phyloP scores from a whole-genome alignment of 352 stramenopile species.

The Blastocystis sp. region DNA sequence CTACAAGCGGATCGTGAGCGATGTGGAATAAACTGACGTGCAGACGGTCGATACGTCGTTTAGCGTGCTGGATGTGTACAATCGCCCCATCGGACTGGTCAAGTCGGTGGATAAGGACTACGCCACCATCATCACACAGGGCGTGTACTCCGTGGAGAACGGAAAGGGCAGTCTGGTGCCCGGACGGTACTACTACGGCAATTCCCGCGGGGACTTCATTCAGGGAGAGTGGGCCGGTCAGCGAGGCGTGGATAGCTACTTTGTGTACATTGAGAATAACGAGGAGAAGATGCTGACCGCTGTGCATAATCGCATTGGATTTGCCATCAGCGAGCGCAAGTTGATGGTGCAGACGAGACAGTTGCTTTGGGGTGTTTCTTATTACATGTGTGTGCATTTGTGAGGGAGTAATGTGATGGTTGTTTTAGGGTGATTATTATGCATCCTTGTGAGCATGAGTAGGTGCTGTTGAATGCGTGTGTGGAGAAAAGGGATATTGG shows the following conservation, averaged over 20 bases:
- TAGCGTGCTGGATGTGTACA: constrained; percentile 57
- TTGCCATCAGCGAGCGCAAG: constrained; percentile 2
- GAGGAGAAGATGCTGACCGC: constrained; percentile 61
- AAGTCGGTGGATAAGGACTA: not conserved
- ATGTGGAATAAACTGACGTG: not conserved
- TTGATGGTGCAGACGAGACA: constrained; percentile 28
- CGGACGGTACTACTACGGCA: constrained; percentile 54
- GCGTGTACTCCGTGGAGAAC: not conserved
- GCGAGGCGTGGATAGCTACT: constrained; percentile 47
- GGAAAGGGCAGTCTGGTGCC: not conserved
- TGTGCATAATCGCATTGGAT: constrained; percentile 45
- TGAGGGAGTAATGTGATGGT: not conserved
- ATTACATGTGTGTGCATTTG: too few relatives aligned
- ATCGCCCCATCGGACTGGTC: constrained; percentile 39
- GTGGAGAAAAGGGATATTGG: too few relatives aligned
- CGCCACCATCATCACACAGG: constrained; percentile 32
- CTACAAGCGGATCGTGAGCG: not conserved
- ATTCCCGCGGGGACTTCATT: constrained; percentile 47
- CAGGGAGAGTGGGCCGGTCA: constrained; percentile 44
- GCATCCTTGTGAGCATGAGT: too few relatives aligned
- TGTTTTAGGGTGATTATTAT: too few relatives aligned
- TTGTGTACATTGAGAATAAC: constrained; percentile 67
- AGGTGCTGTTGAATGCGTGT: too few relatives aligned
- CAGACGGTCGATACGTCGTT: constrained; percentile 37
- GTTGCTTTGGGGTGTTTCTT: not conserved